A percentile compares a stretch with the other conserved stretches of the same genome.
These are phyloP conservation scores for Carex scoparia DNA, from an alignment of 176 grass and related monocot genomes.

Conservation along the genomic window DNA sequence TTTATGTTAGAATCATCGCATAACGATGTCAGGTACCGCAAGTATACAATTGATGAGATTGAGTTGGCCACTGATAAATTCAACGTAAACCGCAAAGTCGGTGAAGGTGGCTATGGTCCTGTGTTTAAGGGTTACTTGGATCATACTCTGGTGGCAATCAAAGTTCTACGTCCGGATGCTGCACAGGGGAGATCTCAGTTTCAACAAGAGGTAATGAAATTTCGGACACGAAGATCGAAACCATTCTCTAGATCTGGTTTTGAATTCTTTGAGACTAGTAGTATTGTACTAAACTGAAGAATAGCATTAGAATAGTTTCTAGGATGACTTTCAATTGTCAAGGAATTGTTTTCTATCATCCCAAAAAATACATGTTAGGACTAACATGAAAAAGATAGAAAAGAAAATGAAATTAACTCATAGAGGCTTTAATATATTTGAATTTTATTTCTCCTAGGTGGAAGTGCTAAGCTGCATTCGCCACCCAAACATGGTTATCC, in stretches of 20 bases:
- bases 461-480: slow-evolving; percentile 91
- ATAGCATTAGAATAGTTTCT: neutral
- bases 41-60: slow-evolving; percentile 77
- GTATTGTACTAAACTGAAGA: neutral
- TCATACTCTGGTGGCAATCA: slow-evolving; percentile 84
- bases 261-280: neutral
- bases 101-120: slow-evolving; percentile 90
- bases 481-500: slow-evolving; percentile 94
- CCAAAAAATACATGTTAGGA: neutral
- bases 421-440: neutral
- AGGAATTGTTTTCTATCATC: neutral
- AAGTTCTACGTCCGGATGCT: slow-evolving; percentile 82
- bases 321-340: neutral
- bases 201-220: slow-evolving; percentile 57
- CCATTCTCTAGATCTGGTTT: too few species aligned
- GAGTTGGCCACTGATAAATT: slow-evolving; percentile 71
- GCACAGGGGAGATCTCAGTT: slow-evolving; percentile 83
- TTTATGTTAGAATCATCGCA: slow-evolving; percentile 8
- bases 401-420: neutral
- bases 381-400: neutral
- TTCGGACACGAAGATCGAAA: too few species aligned
- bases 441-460: slow-evolving; percentile 24
- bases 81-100: slow-evolving; percentile 53
- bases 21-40: slow-evolving; percentile 42
- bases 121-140: slow-evolving; percentile 79